Evolutionary conservation across 2,329 filamentous ascomycete species (phyloP).

Genomic region (Lasiodiplodia sp.): DNA sequence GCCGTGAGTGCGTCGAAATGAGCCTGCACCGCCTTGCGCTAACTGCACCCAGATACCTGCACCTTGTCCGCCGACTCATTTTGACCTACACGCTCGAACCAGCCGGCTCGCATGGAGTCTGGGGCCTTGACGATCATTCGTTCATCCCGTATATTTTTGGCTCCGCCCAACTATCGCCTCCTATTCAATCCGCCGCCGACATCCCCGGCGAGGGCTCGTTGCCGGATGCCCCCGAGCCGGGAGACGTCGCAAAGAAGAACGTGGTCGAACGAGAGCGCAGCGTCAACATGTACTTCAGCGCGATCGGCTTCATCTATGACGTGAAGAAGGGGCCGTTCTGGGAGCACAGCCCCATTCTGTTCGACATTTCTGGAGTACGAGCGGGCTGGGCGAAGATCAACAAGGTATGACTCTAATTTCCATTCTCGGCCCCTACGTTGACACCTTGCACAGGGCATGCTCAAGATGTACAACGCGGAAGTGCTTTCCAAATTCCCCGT

Average conservation of each 20-base stretch:
- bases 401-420: slow-evolving; percentile 47
- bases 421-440: slow-evolving; percentile 12
- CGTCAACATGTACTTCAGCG: slow-evolving; percentile 83
- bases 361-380: slow-evolving; percentile 89
- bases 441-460: slow-evolving; percentile 73
- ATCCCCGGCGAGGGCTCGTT: slow-evolving; percentile 84
- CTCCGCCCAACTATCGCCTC: slow-evolving; percentile 84
- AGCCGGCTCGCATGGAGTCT: slow-evolving; percentile 94
- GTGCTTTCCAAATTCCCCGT: slow-evolving; percentile 97
- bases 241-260: slow-evolving; percentile 62
- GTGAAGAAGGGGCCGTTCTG: slow-evolving; percentile 97
- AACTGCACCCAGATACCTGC: slow-evolving; percentile 68
- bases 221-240: slow-evolving; percentile 70
- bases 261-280: slow-evolving; percentile 51
- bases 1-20: slow-evolving; percentile 64
- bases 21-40: slow-evolving; percentile 16
- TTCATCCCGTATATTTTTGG: slow-evolving; percentile 96
- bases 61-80: slow-evolving; percentile 82
- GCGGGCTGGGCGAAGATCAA: slow-evolving; percentile 98
- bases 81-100: slow-evolving; percentile 92
- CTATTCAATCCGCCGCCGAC: slow-evolving; percentile 63
- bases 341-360: slow-evolving; percentile 91
- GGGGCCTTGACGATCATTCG: slow-evolving; percentile 97
- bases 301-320: slow-evolving; percentile 95
- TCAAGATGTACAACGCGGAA: slow-evolving; percentile 99